Evolutionary conservation across 495 filamentous ascomycete species (phyloP), one percentile per base, ranked within the genome.

Genomic region (Penicillium lagena): DNA sequence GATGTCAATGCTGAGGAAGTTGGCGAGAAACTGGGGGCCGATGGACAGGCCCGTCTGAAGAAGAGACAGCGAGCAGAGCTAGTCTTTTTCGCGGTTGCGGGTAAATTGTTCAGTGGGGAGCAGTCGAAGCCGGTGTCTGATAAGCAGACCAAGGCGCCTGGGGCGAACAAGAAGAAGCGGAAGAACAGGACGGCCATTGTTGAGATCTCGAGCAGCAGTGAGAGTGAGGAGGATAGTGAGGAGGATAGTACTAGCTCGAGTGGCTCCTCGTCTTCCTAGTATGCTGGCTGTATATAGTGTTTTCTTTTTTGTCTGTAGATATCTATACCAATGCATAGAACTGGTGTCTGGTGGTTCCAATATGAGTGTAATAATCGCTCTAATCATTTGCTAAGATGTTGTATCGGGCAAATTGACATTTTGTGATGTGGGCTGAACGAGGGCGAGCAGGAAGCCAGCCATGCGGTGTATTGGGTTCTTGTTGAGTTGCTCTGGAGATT

Each of bases 81-180:
- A 29, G 59, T 76, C 7, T 54, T 72, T 28, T 73, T 66, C 59
- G 60, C 62, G 42, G 54, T 74, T 27, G 60, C 59, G 2, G 67
- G 60, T 10, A 54, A 56, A 29, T 43, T 67, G 13, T 70, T 68
- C 35, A 52, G 46, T 17, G 48, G 45, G 42, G 52, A 63, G 31
- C 47, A 46, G 44, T 46, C 55, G 47, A 56, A 53, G 36, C 66
- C 70, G 50, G 22, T 22, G 4, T 22, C 22, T 22, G 22, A 6
- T 6, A 22, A 22, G 22, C 22, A 22, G 4, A 6, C 22, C 22
- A 22, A 22, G 22, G 22, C 22, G 4, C 22, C 22, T 0, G 22
- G 22, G 2, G 60, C 64, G 29, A 48, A 55, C 14, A 75, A 74
- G 58, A 75, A 75, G 52, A 81, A 81, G 64, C 71, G 79, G 53